Evolutionary conservation across 2,329 filamentous ascomycete genomes (phyloP).

Genomic region (Cercospora nicotianae): DNA sequence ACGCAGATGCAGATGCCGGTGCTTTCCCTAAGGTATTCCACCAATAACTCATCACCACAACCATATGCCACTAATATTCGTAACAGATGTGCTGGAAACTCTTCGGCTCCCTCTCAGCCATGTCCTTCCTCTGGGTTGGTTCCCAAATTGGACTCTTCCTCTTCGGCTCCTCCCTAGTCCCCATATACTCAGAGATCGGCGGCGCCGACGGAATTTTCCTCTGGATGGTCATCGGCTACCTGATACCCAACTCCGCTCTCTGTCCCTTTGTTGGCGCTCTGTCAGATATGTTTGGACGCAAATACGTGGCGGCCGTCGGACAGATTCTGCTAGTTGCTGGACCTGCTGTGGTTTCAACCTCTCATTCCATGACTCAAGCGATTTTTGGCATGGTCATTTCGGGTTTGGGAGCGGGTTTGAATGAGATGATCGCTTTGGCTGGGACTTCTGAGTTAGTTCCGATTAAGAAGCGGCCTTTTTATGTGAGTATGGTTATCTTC

Average conservation of each 20-base stretch:
- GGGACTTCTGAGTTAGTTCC: conserved; percentile 69
- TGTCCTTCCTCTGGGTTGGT: conserved; percentile 62
- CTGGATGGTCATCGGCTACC: conserved; percentile 55
- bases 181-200: conserved; percentile 62
- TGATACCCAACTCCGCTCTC: conserved; percentile 57
- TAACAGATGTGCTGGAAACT: conserved; percentile 17
- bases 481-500: conserved; percentile 61
- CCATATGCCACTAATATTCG: background rate
- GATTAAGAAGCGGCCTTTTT: conserved; percentile 63
- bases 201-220: conserved; percentile 49
- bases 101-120: conserved; percentile 47
- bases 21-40: background rate
- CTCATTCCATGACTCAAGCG: conserved; percentile 60
- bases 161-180: conserved; percentile 44
- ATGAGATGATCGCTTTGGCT: conserved; percentile 67
- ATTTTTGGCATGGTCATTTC: conserved; percentile 63
- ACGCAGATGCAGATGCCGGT: background rate
- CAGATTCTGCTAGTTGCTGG: conserved; percentile 57
- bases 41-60: background rate
- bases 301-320: conserved; percentile 60
- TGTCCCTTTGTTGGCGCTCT: conserved; percentile 66
- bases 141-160: conserved; percentile 59
- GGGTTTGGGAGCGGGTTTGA: conserved; percentile 66
- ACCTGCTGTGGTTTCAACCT: conserved; percentile 60
- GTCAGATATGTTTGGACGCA: conserved; percentile 63